A percentile compares a stretch with the other conserved stretches of the same genome.
phyloP scores from a whole-genome alignment of 2,329 filamentous ascomycete genomes.

The Cladosporium sp. region DNA sequence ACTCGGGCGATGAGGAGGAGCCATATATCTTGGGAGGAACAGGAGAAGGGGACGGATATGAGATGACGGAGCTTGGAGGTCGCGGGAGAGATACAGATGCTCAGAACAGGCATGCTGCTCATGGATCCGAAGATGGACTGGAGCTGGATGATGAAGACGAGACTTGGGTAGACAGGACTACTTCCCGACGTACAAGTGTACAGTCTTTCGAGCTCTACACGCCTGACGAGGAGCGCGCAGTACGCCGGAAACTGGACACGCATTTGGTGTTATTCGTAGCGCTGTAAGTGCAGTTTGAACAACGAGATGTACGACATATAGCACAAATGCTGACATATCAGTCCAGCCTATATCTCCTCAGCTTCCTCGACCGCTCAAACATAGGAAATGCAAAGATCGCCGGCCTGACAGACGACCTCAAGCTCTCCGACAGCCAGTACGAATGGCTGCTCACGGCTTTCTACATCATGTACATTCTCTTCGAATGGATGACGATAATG shows the following conservation, averaged over 20 bases:
- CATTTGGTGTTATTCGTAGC: constrained; percentile 77
- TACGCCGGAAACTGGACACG: constrained; percentile 65
- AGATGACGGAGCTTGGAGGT: constrained; percentile 21
- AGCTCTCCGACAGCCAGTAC: constrained; percentile 53
- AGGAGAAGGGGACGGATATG: constrained; percentile 21
- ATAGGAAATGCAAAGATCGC: constrained; percentile 59
- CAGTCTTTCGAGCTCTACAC: constrained; percentile 53
- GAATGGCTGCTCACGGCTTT: constrained; percentile 60
- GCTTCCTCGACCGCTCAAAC: constrained; percentile 68
- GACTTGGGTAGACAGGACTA: background rate
- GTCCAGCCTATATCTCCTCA: constrained; percentile 66
- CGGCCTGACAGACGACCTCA: constrained; percentile 52
- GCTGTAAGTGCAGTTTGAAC: constrained; percentile 33
- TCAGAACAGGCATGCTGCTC: background rate
- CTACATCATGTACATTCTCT: constrained; percentile 61
- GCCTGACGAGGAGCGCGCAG: constrained; percentile 57
- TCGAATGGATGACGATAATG: constrained; percentile 61
- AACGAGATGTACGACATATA: too few relatives aligned
- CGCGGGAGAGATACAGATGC: background rate
- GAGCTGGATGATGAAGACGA: constrained; percentile 26
- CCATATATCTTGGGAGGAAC: constrained; percentile 15
- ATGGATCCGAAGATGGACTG: constrained; percentile 17
- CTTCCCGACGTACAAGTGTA: constrained; percentile 16
- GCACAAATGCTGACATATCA: background rate
- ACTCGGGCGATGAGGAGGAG: constrained; percentile 21